A percentile compares a stretch with the other conserved stretches of the same genome.
These are phyloP conservation scores for Alternaria brassicicola DNA, from an alignment of 2,329 filamentous ascomycete genomes.

Conservation along the genomic window DNA sequence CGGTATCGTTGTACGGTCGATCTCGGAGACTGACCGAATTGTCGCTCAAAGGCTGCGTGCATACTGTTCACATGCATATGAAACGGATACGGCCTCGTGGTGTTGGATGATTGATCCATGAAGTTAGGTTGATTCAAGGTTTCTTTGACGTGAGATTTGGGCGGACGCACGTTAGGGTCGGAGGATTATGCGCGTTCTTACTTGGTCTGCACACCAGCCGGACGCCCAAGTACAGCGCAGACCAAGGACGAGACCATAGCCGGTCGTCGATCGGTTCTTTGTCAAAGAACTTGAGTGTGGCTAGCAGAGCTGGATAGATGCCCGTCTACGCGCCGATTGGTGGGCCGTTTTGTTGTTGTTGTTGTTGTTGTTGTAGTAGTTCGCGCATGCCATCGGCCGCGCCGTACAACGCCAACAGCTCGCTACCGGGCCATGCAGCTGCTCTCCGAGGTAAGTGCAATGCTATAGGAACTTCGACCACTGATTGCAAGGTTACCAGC, in stretches of 20 bases:
- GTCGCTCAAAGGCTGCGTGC: conserved; percentile 30
- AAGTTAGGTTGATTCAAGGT: neutral
- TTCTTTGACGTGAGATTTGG: conserved; percentile 4
- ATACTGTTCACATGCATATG: conserved; percentile 17
- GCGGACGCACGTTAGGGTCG: neutral
- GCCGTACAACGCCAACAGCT: conserved; percentile 39
- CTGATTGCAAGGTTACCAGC: neutral
- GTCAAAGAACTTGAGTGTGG: neutral
- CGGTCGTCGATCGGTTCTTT: neutral
- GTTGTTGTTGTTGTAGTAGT: conserved; percentile 11
- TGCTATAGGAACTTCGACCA: neutral
- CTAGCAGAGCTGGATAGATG: neutral
- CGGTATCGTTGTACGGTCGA: conserved; percentile 33
- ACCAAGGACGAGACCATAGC: neutral
- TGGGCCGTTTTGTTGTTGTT: conserved; percentile 15
- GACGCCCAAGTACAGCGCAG: neutral
- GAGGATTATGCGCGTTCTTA: neutral
- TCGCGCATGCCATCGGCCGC: conserved; percentile 40
- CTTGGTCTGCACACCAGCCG: neutral
- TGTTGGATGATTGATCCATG: neutral
- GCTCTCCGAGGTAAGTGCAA: conserved; percentile 3
- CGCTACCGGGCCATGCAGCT: conserved; percentile 33
- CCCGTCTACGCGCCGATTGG: conserved; percentile 12
- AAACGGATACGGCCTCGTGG: conserved; percentile 5
- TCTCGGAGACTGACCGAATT: conserved; percentile 28